These are phyloP conservation scores for Lactifluus rugatus DNA, from an alignment of 768 basidiomycete species.

Conservation along the genomic window DNA sequence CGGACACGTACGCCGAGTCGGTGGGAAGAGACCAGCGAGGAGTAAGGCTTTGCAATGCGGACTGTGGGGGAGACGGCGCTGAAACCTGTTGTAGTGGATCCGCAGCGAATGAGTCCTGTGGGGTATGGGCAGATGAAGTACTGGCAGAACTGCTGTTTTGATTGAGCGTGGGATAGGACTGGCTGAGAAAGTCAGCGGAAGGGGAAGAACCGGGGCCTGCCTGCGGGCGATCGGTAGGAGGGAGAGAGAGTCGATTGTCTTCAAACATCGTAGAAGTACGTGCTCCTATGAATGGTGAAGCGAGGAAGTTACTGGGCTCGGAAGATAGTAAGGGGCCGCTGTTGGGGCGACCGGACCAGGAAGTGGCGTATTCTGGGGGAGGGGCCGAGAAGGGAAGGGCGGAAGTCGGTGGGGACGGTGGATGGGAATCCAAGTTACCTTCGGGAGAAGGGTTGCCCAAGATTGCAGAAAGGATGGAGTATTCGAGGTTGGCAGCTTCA, in stretches of 20 bases:
- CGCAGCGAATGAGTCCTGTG: background rate
- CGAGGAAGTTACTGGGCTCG: slow-evolving; percentile 9
- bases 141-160: slow-evolving; percentile 3
- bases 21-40: slow-evolving; percentile 18
- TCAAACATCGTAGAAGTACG: slow-evolving; percentile 7
- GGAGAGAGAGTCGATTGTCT: background rate
- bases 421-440: slow-evolving; percentile 19
- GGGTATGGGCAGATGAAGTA: background rate
- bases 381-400: slow-evolving; percentile 1
- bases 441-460: slow-evolving; percentile 40
- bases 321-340: background rate
- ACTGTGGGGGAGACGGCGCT: background rate
- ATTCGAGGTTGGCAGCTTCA: slow-evolving; percentile 89
- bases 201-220: background rate
- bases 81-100: background rate
- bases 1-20: slow-evolving; percentile 16
- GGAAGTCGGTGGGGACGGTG: slow-evolving; percentile 12
- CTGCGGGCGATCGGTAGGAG: slow-evolving; percentile 1
- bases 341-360: slow-evolving; percentile 7
- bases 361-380: slow-evolving; percentile 6
- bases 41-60: slow-evolving; percentile 14
- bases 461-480: slow-evolving; percentile 88
- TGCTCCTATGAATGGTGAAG: slow-evolving; percentile 4
- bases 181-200: slow-evolving; percentile 14
- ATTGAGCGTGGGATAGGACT: background rate